Evolutionary conservation across 2,329 filamentous ascomycete species (phyloP).

Genomic region (Hymenoscyphus fructigenus): DNA sequence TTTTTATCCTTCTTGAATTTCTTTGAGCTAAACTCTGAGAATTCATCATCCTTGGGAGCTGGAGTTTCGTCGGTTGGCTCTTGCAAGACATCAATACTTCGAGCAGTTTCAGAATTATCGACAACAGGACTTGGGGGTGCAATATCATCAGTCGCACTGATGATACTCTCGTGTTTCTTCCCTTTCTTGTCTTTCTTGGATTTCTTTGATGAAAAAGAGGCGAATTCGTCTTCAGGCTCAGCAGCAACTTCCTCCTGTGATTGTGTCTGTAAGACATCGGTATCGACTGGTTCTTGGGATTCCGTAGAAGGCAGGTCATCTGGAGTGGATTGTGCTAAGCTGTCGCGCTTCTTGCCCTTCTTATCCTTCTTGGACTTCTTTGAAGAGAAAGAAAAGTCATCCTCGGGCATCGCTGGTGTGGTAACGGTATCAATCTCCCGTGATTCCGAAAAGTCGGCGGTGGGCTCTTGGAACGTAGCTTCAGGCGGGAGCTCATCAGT

Average conservation of each 20-base stretch:
- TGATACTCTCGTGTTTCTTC: constrained; percentile 22
- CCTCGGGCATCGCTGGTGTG: constrained; percentile 3
- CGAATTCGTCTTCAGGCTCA: constrained; percentile 9
- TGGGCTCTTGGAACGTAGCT: not conserved
- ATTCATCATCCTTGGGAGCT: constrained; percentile 10
- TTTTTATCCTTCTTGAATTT: constrained; percentile 17
- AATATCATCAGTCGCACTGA: not conserved
- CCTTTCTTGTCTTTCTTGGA: constrained; percentile 42
- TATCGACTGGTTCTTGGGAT: not conserved
- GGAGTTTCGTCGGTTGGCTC: not conserved
- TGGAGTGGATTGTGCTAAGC: not conserved
- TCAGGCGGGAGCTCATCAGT: not conserved
- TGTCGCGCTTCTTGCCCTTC: constrained; percentile 19
- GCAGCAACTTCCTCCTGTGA: not conserved
- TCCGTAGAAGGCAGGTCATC: not conserved
- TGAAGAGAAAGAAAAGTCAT: constrained; percentile 3
- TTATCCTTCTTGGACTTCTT: constrained; percentile 22
- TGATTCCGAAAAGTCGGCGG: not conserved
- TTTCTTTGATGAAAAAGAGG: constrained; percentile 34
- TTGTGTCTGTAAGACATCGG: not conserved
- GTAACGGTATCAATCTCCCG: not conserved
- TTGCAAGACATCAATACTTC: constrained; percentile 4
- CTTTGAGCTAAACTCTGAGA: not conserved
- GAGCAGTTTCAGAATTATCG: not conserved
- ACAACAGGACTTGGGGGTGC: not conserved